phyloP scores from a whole-genome alignment of 306 rosid species.

The Herpetospermum pedunculosum region DNA sequence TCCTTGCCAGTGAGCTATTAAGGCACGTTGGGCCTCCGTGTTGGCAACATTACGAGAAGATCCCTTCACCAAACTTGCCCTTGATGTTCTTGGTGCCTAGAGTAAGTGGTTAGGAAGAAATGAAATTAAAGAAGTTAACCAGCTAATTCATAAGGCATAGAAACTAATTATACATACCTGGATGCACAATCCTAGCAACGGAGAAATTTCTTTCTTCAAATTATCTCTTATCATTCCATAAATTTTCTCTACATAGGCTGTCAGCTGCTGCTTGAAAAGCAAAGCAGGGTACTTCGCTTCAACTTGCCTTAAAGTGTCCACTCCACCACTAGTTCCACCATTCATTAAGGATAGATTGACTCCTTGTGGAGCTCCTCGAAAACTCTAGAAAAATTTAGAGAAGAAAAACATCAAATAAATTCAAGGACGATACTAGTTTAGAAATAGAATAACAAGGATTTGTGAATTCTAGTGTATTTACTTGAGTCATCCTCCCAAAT shows the following conservation, averaged over 20 bases:
- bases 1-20: slow-evolving; percentile 99
- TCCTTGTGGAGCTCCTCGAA: slow-evolving; percentile 87
- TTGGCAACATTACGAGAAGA: slow-evolving; percentile 68
- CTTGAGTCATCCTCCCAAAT: slow-evolving; percentile 99
- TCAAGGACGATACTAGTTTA: background rate
- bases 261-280: slow-evolving; percentile 97
- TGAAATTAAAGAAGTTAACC: background rate
- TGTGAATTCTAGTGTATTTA: slow-evolving; percentile 22
- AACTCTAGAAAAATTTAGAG: slow-evolving; percentile 47
- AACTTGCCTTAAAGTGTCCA: slow-evolving; percentile 90
- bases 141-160: background rate
- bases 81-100: slow-evolving; percentile 93
- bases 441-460: background rate
- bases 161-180: slow-evolving; percentile 43
- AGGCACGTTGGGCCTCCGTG: slow-evolving; percentile 87
- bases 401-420: slow-evolving; percentile 11
- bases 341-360: slow-evolving; percentile 76
- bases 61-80: slow-evolving; percentile 89
- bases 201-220: slow-evolving; percentile 96
- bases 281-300: slow-evolving; percentile 99
- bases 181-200: slow-evolving; percentile 88
- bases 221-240: slow-evolving; percentile 98
- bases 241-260: slow-evolving; percentile 97
- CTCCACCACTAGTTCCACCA: slow-evolving; percentile 73
- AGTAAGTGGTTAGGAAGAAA: background rate